Evolutionary conservation across 352 stramenopile genomes (phyloP).

Genomic region (Pythium dissimile): DNA sequence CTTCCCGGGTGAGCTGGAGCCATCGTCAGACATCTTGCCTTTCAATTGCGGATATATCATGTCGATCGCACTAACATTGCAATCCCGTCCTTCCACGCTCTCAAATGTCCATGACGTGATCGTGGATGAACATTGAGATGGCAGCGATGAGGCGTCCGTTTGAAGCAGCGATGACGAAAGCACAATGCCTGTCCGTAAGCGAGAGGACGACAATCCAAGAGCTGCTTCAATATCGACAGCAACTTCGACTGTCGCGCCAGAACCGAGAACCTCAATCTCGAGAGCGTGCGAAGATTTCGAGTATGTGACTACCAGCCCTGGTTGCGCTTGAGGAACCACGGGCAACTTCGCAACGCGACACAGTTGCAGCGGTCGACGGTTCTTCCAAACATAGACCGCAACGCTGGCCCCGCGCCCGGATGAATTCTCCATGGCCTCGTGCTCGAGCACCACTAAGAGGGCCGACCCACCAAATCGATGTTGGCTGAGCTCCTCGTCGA

Average conservation of each 20-base stretch:
- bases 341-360: constrained; percentile 14
- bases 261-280: constrained; percentile 14
- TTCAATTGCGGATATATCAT: constrained; percentile 9
- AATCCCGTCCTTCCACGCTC: background rate
- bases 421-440: background rate
- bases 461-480: constrained; percentile 10
- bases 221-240: constrained; percentile 22
- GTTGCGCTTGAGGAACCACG: background rate
- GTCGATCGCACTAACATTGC: background rate
- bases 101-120: constrained; percentile 21
- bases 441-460: constrained; percentile 17
- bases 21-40: background rate
- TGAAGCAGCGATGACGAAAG: constrained; percentile 3
- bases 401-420: background rate
- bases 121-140: background rate
- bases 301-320: constrained; percentile 15
- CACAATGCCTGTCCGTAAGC: constrained; percentile 14
- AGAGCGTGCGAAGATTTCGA: background rate
- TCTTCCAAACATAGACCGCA: constrained; percentile 28
- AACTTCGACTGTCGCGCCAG: constrained; percentile 7
- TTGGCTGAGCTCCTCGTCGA: constrained; percentile 2
- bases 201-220: constrained; percentile 3
- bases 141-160: background rate
- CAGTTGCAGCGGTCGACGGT: constrained; percentile 11
- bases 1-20: background rate